Conservation (phyloP, 257 asterid genomes). For the Prunella vulgaris region DNA sequence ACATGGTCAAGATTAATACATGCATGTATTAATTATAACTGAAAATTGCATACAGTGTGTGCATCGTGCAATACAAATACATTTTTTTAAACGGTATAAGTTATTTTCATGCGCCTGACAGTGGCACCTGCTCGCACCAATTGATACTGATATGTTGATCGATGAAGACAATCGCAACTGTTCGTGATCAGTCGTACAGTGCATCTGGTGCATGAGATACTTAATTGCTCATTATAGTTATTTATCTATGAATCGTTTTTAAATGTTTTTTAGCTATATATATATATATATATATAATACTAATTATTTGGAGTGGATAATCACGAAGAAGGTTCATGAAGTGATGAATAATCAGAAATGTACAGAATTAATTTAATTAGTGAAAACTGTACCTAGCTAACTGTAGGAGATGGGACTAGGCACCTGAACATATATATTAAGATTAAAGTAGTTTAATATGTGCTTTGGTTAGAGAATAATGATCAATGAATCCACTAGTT, state of each 20-base stretch:
- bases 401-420: constrained; percentile 56
- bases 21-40: not conserved
- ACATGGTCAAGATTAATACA: constrained; percentile 54
- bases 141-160: no score
- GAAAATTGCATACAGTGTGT: no score
- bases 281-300: not conserved
- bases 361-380: constrained; percentile 18
- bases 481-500: constrained; percentile 55
- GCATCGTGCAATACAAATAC: no score
- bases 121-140: no score
- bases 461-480: constrained; percentile 36
- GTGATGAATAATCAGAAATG: constrained; percentile 45
- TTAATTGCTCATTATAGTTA: no score
- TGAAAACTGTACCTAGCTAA: not conserved
- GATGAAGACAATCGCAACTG: no score
- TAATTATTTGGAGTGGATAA: constrained; percentile 32
- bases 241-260: no score
- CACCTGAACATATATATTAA: constrained; percentile 37
- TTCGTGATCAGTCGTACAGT: no score
- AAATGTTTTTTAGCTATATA: no score
- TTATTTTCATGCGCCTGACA: no score
- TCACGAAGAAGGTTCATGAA: constrained; percentile 45
- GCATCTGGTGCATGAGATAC: no score
- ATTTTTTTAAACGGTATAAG: no score
- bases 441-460: constrained; percentile 1